Conservation (phyloP, 192 early-diverging fungal genomes). For the Entomortierella lignicola region DNA sequence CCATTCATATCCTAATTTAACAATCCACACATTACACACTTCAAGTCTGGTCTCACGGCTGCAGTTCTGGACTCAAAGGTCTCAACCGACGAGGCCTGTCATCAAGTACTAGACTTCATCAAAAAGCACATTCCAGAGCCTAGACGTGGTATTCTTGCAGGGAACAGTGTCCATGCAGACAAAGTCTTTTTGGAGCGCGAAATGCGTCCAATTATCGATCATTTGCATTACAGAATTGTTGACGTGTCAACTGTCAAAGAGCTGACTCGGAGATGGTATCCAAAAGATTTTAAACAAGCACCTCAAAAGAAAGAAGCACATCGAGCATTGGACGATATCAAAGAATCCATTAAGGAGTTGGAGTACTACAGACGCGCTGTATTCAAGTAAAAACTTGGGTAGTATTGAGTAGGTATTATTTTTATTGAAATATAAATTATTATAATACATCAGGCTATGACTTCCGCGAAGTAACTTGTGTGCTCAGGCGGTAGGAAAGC, state of each 20-base stretch:
- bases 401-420: background rate
- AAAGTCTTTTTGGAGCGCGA: constrained; percentile 84
- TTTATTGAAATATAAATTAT: background rate
- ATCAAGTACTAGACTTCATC: constrained; percentile 79
- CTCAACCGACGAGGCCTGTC: constrained; percentile 77
- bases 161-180: constrained; percentile 95
- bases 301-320: constrained; percentile 75
- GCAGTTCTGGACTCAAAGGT: constrained; percentile 76
- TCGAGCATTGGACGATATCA: constrained; percentile 92
- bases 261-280: constrained; percentile 83
- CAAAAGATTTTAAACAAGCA: constrained; percentile 55
- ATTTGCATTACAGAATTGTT: constrained; percentile 86
- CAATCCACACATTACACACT: background rate
- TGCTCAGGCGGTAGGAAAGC: constrained; percentile 23
- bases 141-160: constrained; percentile 80
- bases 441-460: background rate
- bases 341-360: constrained; percentile 91
- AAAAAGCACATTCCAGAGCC: constrained; percentile 71
- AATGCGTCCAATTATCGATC: constrained; percentile 79
- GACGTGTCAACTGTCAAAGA: constrained; percentile 97
- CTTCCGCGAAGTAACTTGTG: background rate
- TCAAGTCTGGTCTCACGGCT: constrained; percentile 80
- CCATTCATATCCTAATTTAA: too few species aligned
- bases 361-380: constrained; percentile 75
- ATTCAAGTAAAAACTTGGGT: constrained; percentile 59